Base-by-base conservation (phyloP, 768 basidiomycete genomes). In the Trametes meyenii region DNA sequence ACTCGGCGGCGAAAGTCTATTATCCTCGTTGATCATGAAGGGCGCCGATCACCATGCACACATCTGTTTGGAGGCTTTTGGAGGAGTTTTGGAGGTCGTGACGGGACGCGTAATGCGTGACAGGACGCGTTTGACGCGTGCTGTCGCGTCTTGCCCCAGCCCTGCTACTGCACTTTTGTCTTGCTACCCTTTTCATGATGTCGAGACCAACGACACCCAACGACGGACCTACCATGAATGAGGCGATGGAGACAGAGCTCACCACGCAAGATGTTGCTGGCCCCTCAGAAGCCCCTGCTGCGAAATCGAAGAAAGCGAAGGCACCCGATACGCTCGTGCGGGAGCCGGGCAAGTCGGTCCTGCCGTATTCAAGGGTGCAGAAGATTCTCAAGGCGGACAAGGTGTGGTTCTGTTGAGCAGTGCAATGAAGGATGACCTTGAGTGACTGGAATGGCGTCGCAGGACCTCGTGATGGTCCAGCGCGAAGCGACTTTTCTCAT, bases 381-480 rank as follows among this genome's bases (percentile, higher is more conserved):
- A 87, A 81, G 75, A 92, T 95, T 50, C 80, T 94, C 65, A 94
- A 92, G 69, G 92, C 89, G 6, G 94, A 96, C 74, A 89, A 88
- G 79, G 94, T 84, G 56, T 12, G 62, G 43, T 33, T 8, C 29
- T 33, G 3, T 33, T 8, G 29, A 33, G 8, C 29, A 3, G 29
- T 8, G 29, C 8, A 33, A 24, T 11, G 13, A 45, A 44, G 12
- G 10, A n/a, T 11, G 8, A 21, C 16, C n/a, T 24, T 24, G 36
- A 11, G 29, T 2, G 2, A 12, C 38, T 11, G 39, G 6, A 26
- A 36, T 39, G 29, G 50, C 17, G 16, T 16, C 42, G 13, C 29
- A 93, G 91, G 91, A 93, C 46, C 81, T 94, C 53, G 86, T 89
- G 0, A 85, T 86, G 43, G 78, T 92, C 5, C 86, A 87, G 12